Evolutionary conservation across 2,329 filamentous ascomycete genomes (phyloP).

Genomic region (Whalleya microplaca): DNA sequence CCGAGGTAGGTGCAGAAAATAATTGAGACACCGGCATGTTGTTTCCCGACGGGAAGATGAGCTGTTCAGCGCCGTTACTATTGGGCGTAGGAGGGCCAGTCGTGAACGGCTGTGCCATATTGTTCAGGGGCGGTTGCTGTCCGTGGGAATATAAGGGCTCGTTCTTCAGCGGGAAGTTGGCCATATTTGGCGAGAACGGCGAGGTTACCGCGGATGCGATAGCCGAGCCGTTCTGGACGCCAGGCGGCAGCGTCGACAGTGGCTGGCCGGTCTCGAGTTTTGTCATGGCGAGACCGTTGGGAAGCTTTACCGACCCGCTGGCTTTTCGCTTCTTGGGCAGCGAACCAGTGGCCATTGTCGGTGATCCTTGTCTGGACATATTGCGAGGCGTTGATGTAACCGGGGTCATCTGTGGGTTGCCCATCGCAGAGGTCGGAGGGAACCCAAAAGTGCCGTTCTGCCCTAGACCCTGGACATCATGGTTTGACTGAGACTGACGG

Average conservation of each 20-base stretch:
- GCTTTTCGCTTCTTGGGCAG: conserved; percentile 82
- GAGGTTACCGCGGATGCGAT: conserved; percentile 49
- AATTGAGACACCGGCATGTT: conserved; percentile 65
- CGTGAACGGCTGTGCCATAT: conserved; percentile 46
- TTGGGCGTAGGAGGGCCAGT: conserved; percentile 70
- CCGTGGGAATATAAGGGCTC: conserved; percentile 38
- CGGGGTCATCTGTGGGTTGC: conserved; percentile 44
- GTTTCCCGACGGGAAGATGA: conserved; percentile 58
- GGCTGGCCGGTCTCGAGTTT: conserved; percentile 66
- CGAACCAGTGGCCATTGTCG: conserved; percentile 65
- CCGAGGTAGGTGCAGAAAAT: conserved; percentile 73
- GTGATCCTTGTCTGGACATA: conserved; percentile 75
- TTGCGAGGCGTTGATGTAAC: conserved; percentile 56
- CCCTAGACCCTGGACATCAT: conserved; percentile 64
- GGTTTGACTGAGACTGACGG: conserved; percentile 62
- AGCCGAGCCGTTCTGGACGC: conserved; percentile 32
- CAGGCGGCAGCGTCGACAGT: conserved; percentile 42
- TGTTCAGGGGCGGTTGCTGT: conserved; percentile 30
- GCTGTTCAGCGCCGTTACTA: conserved; percentile 57
- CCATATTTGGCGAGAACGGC: conserved; percentile 55
- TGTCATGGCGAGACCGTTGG: conserved; percentile 80
- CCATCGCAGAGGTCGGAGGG: conserved; percentile 30
- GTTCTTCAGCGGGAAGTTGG: conserved; percentile 46
- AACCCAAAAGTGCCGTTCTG: conserved; percentile 49
- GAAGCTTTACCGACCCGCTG: conserved; percentile 70